Evolutionary conservation across 345 rosid species (phyloP), one percentile per base, ranked within the genome.

Genomic region (Acer saccharum): DNA sequence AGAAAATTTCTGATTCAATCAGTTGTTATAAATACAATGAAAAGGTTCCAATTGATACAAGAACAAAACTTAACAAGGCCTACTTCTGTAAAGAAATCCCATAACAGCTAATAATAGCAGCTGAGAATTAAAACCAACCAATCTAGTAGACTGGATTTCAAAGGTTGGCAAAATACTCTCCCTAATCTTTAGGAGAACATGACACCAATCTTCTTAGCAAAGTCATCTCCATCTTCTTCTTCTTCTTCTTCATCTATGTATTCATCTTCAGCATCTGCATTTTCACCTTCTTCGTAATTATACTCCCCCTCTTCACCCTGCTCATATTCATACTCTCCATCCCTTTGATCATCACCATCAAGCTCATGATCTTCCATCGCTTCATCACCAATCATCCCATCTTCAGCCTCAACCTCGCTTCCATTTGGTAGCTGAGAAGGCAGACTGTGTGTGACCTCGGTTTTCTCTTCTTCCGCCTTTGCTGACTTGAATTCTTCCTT

Each of bases 251-350:
- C 98, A 27, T 90, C 90, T 57, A 79, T 67, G 58, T 87, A 90
- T 14, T 85, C 89, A 61, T 88, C 94, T 67, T 85, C 95, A 12
- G 65, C 80, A 7, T 89, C 91, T 17, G 76, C 90, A 75, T 92
- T 87, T 76, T 89, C 93, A 41, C 86, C 95, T 83, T 88, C 95
- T 50, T 91, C 92, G 7, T 90, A 88, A 73, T 82, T 81, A 74
- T 91, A 91, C 12, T 92, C 94, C 50, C 89, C 96, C 39, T 87
- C 97, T 39, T 92, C 90, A 11, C 60, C 93, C 80, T 89, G 88
- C 79, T 89, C 95, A 62, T 86, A 80, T 66, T 84, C 79, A 76
- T 80, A 82, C 11, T 82, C 87, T 23, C 80, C 93, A 43, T 85
- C 90, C 73, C 87, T 62, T 76, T 78, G 88, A 75, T 86, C 89